A percentile compares a stretch with the other conserved stretches of the same genome.
These are phyloP conservation scores for Vitis riparia DNA, from an alignment of 164 flowering plant species.

Conservation along the genomic window DNA sequence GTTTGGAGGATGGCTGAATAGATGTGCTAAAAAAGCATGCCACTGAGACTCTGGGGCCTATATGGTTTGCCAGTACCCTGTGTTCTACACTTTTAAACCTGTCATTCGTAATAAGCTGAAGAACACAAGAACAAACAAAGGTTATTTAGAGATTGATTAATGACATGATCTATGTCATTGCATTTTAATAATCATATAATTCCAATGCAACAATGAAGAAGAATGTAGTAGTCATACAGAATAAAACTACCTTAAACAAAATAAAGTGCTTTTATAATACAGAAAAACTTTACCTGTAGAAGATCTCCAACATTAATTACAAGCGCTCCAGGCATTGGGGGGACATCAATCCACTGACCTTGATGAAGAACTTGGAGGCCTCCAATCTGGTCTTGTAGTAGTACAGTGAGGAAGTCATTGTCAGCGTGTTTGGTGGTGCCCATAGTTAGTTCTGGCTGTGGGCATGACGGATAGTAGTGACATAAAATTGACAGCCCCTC, in stretches of 20 bases:
- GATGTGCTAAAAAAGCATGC: conserved; percentile 22
- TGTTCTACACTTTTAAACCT: conserved; percentile 29
- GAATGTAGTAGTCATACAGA: too few relatives aligned
- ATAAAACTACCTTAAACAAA: not conserved
- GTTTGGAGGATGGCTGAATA: not conserved
- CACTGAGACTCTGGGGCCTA: conserved; percentile 31
- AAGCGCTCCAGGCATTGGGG: conserved; percentile 13
- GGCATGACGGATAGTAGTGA: conserved; percentile 29
- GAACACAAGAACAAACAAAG: not conserved
- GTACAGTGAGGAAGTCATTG: conserved; percentile 15
- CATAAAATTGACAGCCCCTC: conserved; percentile 1
- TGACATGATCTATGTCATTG: not conserved
- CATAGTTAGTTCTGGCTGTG: conserved; percentile 24
- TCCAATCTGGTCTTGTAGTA: conserved; percentile 25
- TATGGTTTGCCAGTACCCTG: conserved; percentile 18
- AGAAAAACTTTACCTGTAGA: conserved; percentile 15
- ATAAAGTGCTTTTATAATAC: not conserved
- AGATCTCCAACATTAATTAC: conserved; percentile 21
- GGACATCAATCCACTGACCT: conserved; percentile 17
- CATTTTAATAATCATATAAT: too few relatives aligned
- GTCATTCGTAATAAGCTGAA: conserved; percentile 24
- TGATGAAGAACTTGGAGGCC: conserved; percentile 27
- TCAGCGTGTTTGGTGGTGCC: conserved; percentile 23
- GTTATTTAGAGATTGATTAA: not conserved
- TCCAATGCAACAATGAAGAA: too few relatives aligned